Conservation (phyloP, 2,329 filamentous ascomycete genomes). For the Epichloe gansuensis region DNA sequence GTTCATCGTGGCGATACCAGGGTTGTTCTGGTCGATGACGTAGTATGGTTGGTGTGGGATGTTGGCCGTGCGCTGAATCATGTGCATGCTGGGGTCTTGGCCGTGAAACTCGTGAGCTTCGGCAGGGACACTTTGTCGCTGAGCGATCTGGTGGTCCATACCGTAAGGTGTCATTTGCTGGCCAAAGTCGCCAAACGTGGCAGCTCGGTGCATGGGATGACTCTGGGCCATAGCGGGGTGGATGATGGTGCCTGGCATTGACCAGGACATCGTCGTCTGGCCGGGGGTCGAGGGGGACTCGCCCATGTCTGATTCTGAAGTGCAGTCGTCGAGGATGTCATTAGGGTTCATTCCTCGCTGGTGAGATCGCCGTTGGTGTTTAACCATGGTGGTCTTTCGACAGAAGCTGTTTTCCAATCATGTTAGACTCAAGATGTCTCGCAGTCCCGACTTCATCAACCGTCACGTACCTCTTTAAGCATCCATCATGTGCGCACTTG, state of each 20-base stretch:
- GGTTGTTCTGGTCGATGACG: slow-evolving; percentile 48
- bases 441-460: background rate
- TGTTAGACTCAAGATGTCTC: background rate
- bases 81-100: slow-evolving; percentile 30
- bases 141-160: slow-evolving; percentile 26
- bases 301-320: slow-evolving; percentile 43
- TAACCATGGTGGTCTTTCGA: slow-evolving; percentile 59
- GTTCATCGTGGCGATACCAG: slow-evolving; percentile 49
- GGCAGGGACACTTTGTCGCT: slow-evolving; percentile 34
- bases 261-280: slow-evolving; percentile 39
- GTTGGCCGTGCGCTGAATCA: slow-evolving; percentile 36
- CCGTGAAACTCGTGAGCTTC: slow-evolving; percentile 32
- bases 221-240: slow-evolving; percentile 24
- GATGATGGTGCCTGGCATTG: slow-evolving; percentile 28
- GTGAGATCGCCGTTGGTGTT: slow-evolving; percentile 50
- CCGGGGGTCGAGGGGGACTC: slow-evolving; percentile 47
- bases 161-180: slow-evolving; percentile 34
- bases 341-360: slow-evolving; percentile 44
- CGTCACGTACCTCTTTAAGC: slow-evolving; percentile 40
- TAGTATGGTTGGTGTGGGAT: slow-evolving; percentile 39
- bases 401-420: slow-evolving; percentile 38
- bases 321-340: slow-evolving; percentile 39
- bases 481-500: slow-evolving; percentile 47
- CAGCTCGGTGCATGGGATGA: slow-evolving; percentile 35
- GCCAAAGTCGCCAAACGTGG: slow-evolving; percentile 42